Evolutionary conservation across 1,139 yeast genomes (phyloP), one percentile per base, ranked within the genome.

Genomic region (Yamadazyma jaroonii): DNA sequence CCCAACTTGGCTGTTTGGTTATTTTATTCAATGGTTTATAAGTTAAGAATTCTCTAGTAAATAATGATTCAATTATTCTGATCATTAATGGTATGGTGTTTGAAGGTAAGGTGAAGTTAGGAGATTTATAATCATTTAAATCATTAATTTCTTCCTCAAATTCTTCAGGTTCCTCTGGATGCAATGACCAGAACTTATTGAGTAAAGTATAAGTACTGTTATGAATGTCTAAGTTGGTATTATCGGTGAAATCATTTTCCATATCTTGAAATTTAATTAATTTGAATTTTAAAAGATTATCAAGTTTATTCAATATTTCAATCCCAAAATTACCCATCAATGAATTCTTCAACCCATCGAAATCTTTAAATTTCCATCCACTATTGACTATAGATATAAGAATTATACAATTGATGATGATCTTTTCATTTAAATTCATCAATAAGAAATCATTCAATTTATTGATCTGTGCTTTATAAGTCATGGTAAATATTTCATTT

Each of bases 401-500:
- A 1, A 77, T 62, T 2, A 82, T 44, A 3, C 81, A 55, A 29
- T 82, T 67, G 23, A 83, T 45, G 0, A 79, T 61, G 31, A 74
- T 57, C 1, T 68, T 62, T 2, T 57, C 51, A 23, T 60, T 61
- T 31, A 56, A 49, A 30, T 49, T 56, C 23, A 70, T 62, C 39
- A 67, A 67, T 29, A 85, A 63, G 33, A 84, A 68, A 17, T 71
- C 72, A 28, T 66, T 63, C 2, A 85, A 55, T 42, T 65, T 62
- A 2, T 60, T 52, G n/a, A 79, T 62, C 26, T 79, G 77, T 6
- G 70, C 65, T 30, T 75, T 67, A 42, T 79, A 76, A 46, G 81
- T 84, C 43, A 77, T 55, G 9, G 77, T 79, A 38, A 85, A 66
- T 2, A 87, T 62, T 36, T 82, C 84, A 58, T 89, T 95, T 53